Percentiles rank a stretch among this genome's conserved stretches.
Conservation (phyloP, 1,139 yeast species). For the Pichiaceae sp. region DNA sequence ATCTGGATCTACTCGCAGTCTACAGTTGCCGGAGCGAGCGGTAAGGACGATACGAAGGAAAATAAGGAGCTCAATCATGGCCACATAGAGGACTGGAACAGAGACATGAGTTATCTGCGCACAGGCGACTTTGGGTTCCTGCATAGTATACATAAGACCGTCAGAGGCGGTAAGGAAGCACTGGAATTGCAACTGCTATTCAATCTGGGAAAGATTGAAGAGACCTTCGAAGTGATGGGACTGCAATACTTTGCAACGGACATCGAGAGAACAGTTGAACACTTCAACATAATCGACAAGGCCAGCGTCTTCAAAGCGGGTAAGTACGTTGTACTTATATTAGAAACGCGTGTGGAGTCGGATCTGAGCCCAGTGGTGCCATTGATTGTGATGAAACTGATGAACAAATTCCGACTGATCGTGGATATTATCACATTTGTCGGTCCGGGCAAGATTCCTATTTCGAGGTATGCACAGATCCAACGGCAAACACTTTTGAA, state of each 20-base stretch:
- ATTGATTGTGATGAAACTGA: constrained; percentile 66
- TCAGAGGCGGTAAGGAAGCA: constrained; percentile 31
- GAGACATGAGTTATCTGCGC: constrained; percentile 58
- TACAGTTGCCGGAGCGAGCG: constrained; percentile 53
- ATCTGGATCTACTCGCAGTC: constrained; percentile 95
- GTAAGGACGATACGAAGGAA: constrained; percentile 23
- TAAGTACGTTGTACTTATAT: constrained; percentile 70
- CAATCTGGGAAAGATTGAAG: constrained; percentile 78
- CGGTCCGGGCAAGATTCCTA: constrained; percentile 54
- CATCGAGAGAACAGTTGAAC: constrained; percentile 68
- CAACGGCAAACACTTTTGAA: constrained; percentile 66
- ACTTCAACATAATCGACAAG: constrained; percentile 15
- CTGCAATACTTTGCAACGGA: constrained; percentile 85
- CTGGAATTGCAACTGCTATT: constrained; percentile 72
- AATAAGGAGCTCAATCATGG: constrained; percentile 17
- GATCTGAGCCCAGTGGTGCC: constrained; percentile 74
- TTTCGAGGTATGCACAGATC: constrained; percentile 63
- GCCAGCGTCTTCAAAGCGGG: constrained; percentile 63
- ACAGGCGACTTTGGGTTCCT: constrained; percentile 94
- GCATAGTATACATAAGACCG: constrained; percentile 41
- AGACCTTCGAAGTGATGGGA: constrained; percentile 88
- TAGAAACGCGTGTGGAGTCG: constrained; percentile 35
- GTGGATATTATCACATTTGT: constrained; percentile 81
- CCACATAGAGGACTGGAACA: constrained; percentile 42
- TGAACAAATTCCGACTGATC: constrained; percentile 79